phyloP scores from a whole-genome alignment of 164 flowering plant species.

The Malania oleifera region DNA sequence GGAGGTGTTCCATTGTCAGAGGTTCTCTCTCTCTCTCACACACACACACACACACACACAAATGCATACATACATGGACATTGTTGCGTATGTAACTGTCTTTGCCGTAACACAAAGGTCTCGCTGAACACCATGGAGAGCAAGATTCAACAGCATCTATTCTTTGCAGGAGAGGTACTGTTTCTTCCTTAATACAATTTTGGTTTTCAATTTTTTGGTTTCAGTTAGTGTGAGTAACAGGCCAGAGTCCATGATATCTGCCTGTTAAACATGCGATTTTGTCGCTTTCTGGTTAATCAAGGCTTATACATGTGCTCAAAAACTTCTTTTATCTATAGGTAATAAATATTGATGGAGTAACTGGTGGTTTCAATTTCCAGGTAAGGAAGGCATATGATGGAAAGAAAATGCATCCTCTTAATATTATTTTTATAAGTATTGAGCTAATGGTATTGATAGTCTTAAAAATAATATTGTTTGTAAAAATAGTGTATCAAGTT shows the following conservation, averaged over 20 bases:
- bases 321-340: constrained; percentile 38
- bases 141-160: constrained; percentile 50
- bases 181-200: constrained; percentile 3
- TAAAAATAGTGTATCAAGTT: too few relatives aligned
- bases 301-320: neutral
- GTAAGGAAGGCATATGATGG: constrained; percentile 26
- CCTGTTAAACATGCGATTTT: neutral
- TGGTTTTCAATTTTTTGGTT: neutral
- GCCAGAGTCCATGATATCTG: neutral
- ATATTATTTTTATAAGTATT: too few relatives aligned
- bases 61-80: neutral
- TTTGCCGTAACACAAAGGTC: constrained; percentile 35
- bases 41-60: neutral
- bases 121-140: constrained; percentile 84
- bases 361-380: constrained; percentile 99
- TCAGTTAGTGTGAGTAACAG: too few relatives aligned
- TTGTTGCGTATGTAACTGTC: neutral
- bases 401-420: neutral
- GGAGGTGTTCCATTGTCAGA: constrained; percentile 94
- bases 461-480: too few relatives aligned
- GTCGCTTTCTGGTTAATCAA: neutral
- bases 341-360: constrained; percentile 84
- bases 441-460: too few relatives aligned
- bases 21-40: constrained; percentile 40
- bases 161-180: constrained; percentile 93